phyloP scores from a whole-genome alignment of 148 eudicot genomes.

The Polygonum aviculare region DNA sequence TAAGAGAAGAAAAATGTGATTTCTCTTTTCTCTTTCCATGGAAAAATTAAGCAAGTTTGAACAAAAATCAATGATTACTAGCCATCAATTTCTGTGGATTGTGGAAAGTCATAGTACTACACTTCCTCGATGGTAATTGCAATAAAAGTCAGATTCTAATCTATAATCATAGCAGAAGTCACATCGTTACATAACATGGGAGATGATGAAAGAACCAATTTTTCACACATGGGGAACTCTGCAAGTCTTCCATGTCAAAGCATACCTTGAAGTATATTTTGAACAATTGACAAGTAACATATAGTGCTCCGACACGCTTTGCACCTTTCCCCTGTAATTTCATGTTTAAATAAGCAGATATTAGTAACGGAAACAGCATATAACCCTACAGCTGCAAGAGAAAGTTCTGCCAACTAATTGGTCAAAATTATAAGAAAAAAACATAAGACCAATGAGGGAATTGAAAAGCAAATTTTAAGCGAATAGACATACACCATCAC shows the following conservation, averaged over 20 bases:
- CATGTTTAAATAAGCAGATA: slow-evolving; percentile 8
- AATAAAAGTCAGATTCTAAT: background rate
- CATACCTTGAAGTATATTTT: slow-evolving; percentile 88
- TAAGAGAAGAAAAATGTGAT: background rate
- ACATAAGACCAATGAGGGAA: background rate
- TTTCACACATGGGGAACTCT: background rate
- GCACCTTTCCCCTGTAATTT: slow-evolving; percentile 80
- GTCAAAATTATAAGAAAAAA: background rate
- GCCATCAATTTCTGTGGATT: background rate
- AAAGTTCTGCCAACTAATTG: background rate
- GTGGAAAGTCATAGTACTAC: background rate
- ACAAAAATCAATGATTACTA: background rate
- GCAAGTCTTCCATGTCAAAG: background rate
- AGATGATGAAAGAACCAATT: slow-evolving; percentile 1
- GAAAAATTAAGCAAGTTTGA: background rate
- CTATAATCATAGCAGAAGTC: background rate
- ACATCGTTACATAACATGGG: background rate
- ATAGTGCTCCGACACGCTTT: slow-evolving; percentile 93
- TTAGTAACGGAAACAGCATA: background rate
- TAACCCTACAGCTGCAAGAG: background rate
- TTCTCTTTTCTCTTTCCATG: background rate
- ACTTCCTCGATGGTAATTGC: background rate
- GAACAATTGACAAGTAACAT: slow-evolving; percentile 93
- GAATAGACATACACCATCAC: background rate
- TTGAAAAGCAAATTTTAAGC: background rate